These are phyloP conservation scores for Xylariaceae sp. DNA, from an alignment of 2,329 filamentous ascomycete species.

Conservation along the genomic window DNA sequence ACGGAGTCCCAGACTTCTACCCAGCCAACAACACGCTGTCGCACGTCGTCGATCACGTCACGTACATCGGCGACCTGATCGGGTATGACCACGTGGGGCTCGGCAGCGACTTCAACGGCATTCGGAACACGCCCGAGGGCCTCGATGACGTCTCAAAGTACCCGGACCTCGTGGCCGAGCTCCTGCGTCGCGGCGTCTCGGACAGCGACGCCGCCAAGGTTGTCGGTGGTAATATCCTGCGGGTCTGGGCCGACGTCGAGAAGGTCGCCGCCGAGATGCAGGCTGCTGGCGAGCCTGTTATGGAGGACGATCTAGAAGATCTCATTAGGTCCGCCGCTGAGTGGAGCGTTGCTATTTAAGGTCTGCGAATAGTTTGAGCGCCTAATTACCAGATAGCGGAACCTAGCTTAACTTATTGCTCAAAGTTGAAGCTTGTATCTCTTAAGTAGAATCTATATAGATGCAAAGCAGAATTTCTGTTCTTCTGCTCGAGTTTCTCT, in stretches of 20 bases:
- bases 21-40: slow-evolving; percentile 73
- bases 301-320: slow-evolving; percentile 58
- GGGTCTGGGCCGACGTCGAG: slow-evolving; percentile 85
- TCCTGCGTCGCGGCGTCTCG: slow-evolving; percentile 75
- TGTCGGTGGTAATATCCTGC: slow-evolving; percentile 78
- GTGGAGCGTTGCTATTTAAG: neutral
- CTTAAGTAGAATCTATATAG: too few relatives aligned
- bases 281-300: slow-evolving; percentile 54
- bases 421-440: too few relatives aligned
- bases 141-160: slow-evolving; percentile 87
- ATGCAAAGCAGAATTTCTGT: too few relatives aligned
- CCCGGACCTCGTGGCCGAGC: slow-evolving; percentile 76
- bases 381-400: too few relatives aligned
- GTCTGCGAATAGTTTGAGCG: neutral
- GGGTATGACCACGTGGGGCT: slow-evolving; percentile 89
- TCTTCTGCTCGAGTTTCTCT: too few relatives aligned
- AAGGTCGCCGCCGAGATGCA: slow-evolving; percentile 71
- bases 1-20: slow-evolving; percentile 71
- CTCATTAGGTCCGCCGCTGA: neutral
- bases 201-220: slow-evolving; percentile 77
- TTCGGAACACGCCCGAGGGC: slow-evolving; percentile 68
- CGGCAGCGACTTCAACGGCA: slow-evolving; percentile 89
- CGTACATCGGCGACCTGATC: slow-evolving; percentile 80
- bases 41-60: slow-evolving; percentile 81
- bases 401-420: too few relatives aligned